phyloP scores from a whole-genome alignment of 441 rosid genomes.

The Corymbia calophylla region DNA sequence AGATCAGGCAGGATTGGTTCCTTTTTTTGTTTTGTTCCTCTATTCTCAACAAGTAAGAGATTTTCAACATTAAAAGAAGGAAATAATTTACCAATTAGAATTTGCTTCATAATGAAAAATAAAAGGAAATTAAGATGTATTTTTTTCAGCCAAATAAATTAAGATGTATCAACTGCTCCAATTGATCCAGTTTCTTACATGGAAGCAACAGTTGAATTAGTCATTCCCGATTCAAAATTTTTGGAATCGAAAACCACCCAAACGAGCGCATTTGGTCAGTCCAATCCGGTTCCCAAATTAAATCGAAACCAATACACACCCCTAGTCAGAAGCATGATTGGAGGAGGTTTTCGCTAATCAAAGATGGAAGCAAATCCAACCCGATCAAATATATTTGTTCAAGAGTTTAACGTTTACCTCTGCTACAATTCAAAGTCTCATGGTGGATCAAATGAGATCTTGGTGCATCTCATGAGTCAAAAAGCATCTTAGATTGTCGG shows the following conservation, averaged over 20 bases:
- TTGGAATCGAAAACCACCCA: no score
- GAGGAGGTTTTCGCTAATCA: neutral
- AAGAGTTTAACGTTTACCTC: neutral
- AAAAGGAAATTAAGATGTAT: neutral
- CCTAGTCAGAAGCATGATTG: neutral
- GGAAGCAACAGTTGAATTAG: neutral
- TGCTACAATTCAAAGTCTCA: neutral
- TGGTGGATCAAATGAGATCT: neutral
- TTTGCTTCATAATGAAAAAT: neutral
- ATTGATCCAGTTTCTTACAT: neutral
- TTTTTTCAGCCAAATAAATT: no score
- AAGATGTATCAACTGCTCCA: accelerated
- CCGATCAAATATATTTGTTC: neutral
- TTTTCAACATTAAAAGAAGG: neutral
- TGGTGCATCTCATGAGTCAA: neutral
- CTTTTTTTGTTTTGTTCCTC: neutral
- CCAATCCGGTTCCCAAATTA: accelerated
- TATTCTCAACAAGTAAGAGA: neutral
- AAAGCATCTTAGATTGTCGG: neutral
- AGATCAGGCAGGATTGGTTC: neutral
- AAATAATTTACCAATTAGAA: neutral
- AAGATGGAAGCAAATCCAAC: no score
- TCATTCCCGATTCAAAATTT: neutral
- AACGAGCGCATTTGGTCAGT: accelerated
- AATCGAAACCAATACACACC: accelerated